Percentiles rank a stretch among this genome's conserved stretches.
These are phyloP conservation scores for Collybiopsis luxurians DNA, from an alignment of 768 basidiomycete species.

Conservation along the genomic window DNA sequence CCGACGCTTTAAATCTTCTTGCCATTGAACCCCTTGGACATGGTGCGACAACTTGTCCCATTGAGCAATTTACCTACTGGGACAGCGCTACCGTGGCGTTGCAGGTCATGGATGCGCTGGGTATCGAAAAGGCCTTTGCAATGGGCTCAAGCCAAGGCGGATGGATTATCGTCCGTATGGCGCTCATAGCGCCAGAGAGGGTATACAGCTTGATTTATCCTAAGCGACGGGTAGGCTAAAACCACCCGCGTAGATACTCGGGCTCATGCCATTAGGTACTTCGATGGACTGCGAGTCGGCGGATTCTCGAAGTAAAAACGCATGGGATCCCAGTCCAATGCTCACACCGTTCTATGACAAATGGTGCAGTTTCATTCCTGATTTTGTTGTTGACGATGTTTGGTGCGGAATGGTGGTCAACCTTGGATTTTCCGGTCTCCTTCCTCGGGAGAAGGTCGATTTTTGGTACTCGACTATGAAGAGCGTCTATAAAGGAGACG, in stretches of 20 bases:
- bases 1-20: neutral
- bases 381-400: neutral
- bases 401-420: neutral
- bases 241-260: neutral
- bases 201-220: neutral
- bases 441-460: neutral
- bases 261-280: neutral
- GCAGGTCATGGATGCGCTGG: neutral
- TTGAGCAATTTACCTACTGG: neutral
- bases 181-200: neutral
- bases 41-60: neutral
- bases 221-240: too few relatives aligned
- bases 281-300: neutral
- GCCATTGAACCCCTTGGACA: neutral
- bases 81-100: neutral
- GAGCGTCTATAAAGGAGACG: neutral
- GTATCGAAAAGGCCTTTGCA: neutral
- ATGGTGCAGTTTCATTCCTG: neutral
- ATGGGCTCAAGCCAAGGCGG: neutral
- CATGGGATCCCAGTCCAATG: neutral
- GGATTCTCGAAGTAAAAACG: neutral
- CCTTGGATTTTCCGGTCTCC: neutral
- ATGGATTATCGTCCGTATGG: neutral
- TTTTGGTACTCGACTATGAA: conserved; percentile 3
- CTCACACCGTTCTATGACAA: neutral